These are phyloP conservation scores for Plantago major DNA, from an alignment of 257 asterid species.

Conservation along the genomic window DNA sequence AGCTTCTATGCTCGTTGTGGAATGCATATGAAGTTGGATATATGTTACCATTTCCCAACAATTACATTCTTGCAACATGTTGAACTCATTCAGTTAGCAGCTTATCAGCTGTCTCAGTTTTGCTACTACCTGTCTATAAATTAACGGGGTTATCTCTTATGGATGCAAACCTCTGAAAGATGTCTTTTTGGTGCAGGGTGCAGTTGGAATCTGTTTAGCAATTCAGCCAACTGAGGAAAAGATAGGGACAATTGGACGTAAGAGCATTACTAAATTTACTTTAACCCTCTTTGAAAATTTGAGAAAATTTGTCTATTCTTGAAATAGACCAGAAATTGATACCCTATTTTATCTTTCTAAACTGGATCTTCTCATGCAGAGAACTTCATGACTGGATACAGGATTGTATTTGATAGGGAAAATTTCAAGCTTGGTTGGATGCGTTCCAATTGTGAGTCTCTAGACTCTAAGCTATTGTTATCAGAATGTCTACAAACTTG, in stretches of 20 bases:
- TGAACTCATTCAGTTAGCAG: background rate
- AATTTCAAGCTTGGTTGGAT: constrained; percentile 74
- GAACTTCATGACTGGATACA: constrained; percentile 82
- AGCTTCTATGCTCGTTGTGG: constrained; percentile 13
- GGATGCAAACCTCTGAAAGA: constrained; percentile 18
- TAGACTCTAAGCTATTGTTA: constrained; percentile 31
- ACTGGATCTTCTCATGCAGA: constrained; percentile 43
- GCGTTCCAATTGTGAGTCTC: constrained; percentile 67
- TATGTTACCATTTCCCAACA: background rate
- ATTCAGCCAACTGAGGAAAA: constrained; percentile 47
- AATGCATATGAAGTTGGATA: background rate
- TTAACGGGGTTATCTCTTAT: background rate
- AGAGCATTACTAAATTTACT: constrained; percentile 27
- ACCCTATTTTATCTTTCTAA: constrained; percentile 18
- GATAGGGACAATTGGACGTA: constrained; percentile 86
- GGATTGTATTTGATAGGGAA: constrained; percentile 76
- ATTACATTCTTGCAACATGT: background rate
- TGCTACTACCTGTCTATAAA: constrained; percentile 17
- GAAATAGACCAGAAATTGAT: constrained; percentile 2
- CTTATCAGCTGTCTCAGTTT: constrained; percentile 9
- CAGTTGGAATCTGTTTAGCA: constrained; percentile 85
- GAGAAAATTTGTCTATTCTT: background rate
- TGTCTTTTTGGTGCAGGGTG: constrained; percentile 56
- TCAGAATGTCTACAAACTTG: constrained; percentile 5
- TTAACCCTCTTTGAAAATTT: constrained; percentile 13